These are phyloP conservation scores for Neurospora hispaniola DNA, from an alignment of 495 filamentous ascomycete genomes.

Conservation along the genomic window DNA sequence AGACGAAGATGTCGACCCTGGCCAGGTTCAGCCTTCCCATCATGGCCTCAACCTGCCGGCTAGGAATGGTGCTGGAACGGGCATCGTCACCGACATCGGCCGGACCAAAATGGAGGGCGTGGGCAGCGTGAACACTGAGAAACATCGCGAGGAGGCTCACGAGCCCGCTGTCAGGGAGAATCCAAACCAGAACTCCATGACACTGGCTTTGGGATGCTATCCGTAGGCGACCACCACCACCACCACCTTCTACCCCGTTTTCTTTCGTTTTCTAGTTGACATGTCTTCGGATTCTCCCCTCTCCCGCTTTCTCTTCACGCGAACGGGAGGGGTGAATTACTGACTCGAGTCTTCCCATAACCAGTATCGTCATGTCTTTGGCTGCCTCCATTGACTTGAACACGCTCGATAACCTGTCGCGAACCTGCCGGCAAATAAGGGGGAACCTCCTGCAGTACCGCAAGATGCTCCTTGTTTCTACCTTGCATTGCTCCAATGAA, in stretches of 20 bases:
- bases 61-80: not conserved
- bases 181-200: conserved; percentile 60
- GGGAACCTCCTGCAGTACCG: conserved; percentile 67
- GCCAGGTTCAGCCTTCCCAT: conserved; percentile 17
- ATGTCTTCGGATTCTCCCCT: conserved; percentile 7
- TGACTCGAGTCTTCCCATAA: conserved; percentile 8
- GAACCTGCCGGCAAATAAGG: conserved; percentile 70
- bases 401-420: conserved; percentile 67
- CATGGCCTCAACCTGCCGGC: not conserved
- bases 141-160: conserved; percentile 11
- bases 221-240: conserved; percentile 49
- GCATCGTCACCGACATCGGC: not conserved
- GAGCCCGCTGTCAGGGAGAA: conserved; percentile 35
- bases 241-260: conserved; percentile 14
- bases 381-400: conserved; percentile 71
- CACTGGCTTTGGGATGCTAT: conserved; percentile 76
- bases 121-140: conserved; percentile 1
- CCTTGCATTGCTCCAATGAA: conserved; percentile 71
- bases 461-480: conserved; percentile 55
- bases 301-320: conserved; percentile 7
- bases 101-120: not conserved
- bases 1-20: conserved; percentile 41
- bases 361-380: conserved; percentile 66
- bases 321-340: conserved; percentile 12
- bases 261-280: not conserved